Evolutionary conservation across 108 stramenopile species (phyloP).

Genomic region (Fistulifera solaris): DNA sequence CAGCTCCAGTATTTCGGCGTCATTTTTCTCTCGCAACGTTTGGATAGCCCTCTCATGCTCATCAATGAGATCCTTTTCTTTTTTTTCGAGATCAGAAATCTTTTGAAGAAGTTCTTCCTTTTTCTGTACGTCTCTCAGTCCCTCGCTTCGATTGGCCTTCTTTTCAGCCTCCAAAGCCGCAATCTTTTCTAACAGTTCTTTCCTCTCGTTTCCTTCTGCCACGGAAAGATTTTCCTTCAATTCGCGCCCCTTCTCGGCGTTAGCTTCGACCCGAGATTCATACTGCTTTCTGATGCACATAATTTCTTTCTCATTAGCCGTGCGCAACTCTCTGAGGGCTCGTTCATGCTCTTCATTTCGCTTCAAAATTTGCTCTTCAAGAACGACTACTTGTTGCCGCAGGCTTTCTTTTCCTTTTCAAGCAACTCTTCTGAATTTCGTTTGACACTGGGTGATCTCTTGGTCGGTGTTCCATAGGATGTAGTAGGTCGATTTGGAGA

Average conservation of each 20-base stretch:
- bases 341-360: constrained; percentile 4
- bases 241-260: constrained; percentile 6
- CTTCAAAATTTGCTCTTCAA: constrained; percentile 9
- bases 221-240: constrained; percentile 4
- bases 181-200: constrained; percentile 5
- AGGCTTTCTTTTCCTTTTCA: constrained; percentile 2
- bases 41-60: constrained; percentile 4
- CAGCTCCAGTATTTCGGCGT: constrained; percentile 1
- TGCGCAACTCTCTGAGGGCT: constrained; percentile 2
- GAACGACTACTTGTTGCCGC: not conserved
- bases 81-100: constrained; percentile 2
- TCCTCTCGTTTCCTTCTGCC: not conserved
- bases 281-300: constrained; percentile 6
- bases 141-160: constrained; percentile 1
- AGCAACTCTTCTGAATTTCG: not conserved
- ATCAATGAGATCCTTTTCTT: not conserved
- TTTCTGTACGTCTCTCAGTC: constrained; percentile 10
- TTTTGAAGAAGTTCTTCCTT: constrained; percentile 11
- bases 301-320: constrained; percentile 7
- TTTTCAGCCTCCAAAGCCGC: constrained; percentile 4
- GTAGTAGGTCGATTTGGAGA: too few species aligned
- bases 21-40: not conserved
- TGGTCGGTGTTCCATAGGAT: too few species aligned
- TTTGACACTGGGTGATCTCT: too few species aligned
- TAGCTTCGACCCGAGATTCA: not conserved